Percentiles rank a stretch among this genome's conserved stretches.
Evolutionary conservation across 768 basidiomycete genomes (phyloP).

Genomic region (Mycena olivaceomarginata): DNA sequence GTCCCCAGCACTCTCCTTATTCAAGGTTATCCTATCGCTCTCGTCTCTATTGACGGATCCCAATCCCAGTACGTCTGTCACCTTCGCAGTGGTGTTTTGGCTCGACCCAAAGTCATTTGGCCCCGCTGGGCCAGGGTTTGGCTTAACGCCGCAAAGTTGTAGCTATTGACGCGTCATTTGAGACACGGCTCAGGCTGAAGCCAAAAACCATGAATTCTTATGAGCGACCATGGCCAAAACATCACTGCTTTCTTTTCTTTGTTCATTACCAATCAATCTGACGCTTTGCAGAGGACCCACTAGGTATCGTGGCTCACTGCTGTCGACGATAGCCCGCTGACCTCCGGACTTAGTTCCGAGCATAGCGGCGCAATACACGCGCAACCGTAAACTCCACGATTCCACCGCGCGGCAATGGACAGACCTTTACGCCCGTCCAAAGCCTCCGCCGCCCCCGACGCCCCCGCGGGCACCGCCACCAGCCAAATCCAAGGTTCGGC

Average conservation of each 20-base stretch:
- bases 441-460: slow-evolving; percentile 55
- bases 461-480: slow-evolving; percentile 47
- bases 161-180: no score
- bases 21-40: slow-evolving; percentile 95
- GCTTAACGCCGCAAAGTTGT: no score
- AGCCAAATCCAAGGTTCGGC: slow-evolving; percentile 61
- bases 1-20: slow-evolving; percentile 95
- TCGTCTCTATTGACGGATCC: slow-evolving; percentile 96
- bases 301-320: slow-evolving; percentile 66
- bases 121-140: no score
- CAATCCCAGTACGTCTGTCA: slow-evolving; percentile 84
- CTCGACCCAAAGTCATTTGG: no score
- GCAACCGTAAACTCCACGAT: slow-evolving; percentile 84
- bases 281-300: slow-evolving; percentile 75
- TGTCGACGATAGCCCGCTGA: slow-evolving; percentile 14
- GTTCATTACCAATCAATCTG: neutral
- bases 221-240: no score
- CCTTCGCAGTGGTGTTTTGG: neutral
- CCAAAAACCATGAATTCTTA: no score
- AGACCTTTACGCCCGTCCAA: slow-evolving; percentile 77
- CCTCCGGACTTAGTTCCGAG: slow-evolving; percentile 70
- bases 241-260: neutral
- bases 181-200: no score
- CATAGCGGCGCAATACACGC: slow-evolving; percentile 82
- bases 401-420: slow-evolving; percentile 88